Base-by-base conservation (phyloP, 169 alveolate species). In the Plasmodium malariae region DNA sequence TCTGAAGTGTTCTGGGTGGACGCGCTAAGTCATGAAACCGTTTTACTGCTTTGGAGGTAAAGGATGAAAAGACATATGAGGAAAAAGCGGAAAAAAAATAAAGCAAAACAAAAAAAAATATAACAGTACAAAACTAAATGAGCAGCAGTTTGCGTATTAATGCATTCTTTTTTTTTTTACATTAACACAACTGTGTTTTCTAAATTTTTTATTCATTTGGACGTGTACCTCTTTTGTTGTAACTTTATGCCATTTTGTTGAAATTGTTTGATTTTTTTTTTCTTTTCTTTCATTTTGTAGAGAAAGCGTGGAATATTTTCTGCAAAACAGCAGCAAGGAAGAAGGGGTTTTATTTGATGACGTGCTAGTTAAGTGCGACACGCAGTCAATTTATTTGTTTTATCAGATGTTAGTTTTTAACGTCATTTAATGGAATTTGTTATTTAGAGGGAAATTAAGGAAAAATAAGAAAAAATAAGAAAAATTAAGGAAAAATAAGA, bases 261-360 rank as follows among this genome's bases (percentile, higher is more conserved):
- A n/a, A n/a, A n/a, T n/a, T n/a, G n/a, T n/a, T n/a, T 11, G 3
- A 51, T 6, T 6, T 51, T 51, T 51, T 51, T 51, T n/a, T 51
- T 51, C 14, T 51, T n/a, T n/a, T n/a, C n/a, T n/a, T n/a, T n/a
- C n/a, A n/a, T 68, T 32, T 62, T 78, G 14, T 51, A 78, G 89
- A 45, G 89, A 78, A 45, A 78, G 89, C 51, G 69, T 78, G 54
- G 69, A 78, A 7, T 78, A 62, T 54, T 78, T 78, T 12, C 14
- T 78, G 57, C 67, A 63, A 19, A 62, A 28, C 30, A 24, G 32
- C 30, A 24, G 32, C 34, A 26, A 24, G 21, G 19, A 78, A 55
- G 89, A 78, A 28, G 36, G 30, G 12, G 45, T 65, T 55, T n/a
- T 40, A n/a, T 62, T 62, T 21, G 89, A 78, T n/a, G 78, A 78